Evolutionary conservation across 75 land plant species (phyloP), one percentile per base, ranked within the genome.

Genomic region (Sequoia sempervirens): DNA sequence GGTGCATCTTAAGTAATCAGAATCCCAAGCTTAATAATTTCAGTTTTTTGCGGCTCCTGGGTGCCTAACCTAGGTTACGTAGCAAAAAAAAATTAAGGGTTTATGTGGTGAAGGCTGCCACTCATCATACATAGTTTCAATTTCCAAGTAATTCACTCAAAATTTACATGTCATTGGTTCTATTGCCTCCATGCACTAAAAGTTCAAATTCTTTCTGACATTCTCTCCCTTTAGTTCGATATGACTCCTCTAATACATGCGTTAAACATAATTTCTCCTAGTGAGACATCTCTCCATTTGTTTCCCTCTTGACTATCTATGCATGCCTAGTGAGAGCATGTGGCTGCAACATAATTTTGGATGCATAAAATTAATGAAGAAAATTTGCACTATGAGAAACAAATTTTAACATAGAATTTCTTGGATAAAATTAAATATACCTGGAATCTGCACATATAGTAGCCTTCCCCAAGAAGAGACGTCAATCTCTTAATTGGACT

Each of bases 361-460:
- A 69, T 50, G 20, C 43, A 46, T 32, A 28, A 56, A 47, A 34
- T 56, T 18, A 81, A 81, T 26, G 12, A 76, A 0, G 46, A 41
- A 76, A 76, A 76, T 2, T 18, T 2, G 11, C n/a, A 76, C 9
- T 20, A 20, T 38, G 46, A 76, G 79, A 76, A 37, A 5, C 26
- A 26, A 5, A 14, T 41, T 12, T 13, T 76, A 76, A 53, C 18
- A 10, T 50, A 81, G 7, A 52, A 81, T 84, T 28, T 26, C 43
- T 23, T 17, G 46, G 68, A 78, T 46, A 45, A 34, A n/a, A 47
- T 81, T 32, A 30, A 40, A 52, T 2, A 52, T 12, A 89, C 90
- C 90, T 89, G 90, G 68, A 90, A 90, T 64, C 87, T 28, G 84
- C 83, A 82, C 26, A 87, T 80, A 79, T 90, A 90, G 83, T 80